Evolutionary conservation across 805 yeast genomes (phyloP).

Genomic region (Nakazawaea pomicola): DNA sequence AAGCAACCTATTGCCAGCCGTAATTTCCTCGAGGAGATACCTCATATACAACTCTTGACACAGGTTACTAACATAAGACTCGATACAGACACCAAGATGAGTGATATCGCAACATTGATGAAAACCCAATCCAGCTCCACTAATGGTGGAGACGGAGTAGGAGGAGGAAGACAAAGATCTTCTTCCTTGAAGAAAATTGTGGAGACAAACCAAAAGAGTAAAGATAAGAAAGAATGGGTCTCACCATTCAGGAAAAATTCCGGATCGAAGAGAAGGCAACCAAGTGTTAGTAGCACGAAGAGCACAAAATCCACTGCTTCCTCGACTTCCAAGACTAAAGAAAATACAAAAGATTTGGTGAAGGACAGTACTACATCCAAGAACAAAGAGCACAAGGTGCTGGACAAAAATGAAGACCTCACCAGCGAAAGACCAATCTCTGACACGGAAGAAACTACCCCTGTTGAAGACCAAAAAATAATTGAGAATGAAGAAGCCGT

Average conservation of each 20-base stretch:
- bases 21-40: not conserved
- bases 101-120: conserved; percentile 1
- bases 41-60: not conserved
- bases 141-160: no score
- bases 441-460: conserved; percentile 14
- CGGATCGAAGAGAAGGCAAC: not conserved
- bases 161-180: not conserved
- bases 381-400: no score
- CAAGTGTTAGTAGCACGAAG: not conserved
- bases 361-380: no score
- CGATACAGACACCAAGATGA: conserved; percentile 1
- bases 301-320: not conserved
- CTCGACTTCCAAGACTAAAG: not conserved
- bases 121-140: no score
- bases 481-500: conserved; percentile 9
- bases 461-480: conserved; percentile 17
- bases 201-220: conserved; percentile 6
- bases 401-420: no score
- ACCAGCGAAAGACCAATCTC: not conserved
- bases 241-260: conserved; percentile 20
- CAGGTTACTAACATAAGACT: not conserved
- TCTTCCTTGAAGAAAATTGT: conserved; percentile 8
- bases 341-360: no score
- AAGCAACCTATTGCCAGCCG: not conserved
- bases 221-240: conserved; percentile 9